Conservation (phyloP, 345 rosid species). For the Chamaenerion angustifolium region DNA sequence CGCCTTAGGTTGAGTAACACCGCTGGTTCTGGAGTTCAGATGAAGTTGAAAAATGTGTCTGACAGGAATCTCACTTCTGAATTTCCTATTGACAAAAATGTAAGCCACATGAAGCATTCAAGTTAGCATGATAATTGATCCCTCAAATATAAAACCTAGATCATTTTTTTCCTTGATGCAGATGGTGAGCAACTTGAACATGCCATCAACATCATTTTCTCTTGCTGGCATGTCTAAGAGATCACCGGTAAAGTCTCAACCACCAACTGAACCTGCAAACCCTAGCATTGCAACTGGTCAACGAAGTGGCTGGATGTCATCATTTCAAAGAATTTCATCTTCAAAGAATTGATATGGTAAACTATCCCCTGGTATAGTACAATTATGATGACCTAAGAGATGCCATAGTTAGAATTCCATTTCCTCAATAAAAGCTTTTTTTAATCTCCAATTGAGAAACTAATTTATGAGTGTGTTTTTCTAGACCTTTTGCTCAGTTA, state of each 20-base stretch:
- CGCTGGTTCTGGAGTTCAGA: slow-evolving; percentile 33
- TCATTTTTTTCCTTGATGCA: slow-evolving; percentile 14
- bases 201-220: slow-evolving; percentile 45
- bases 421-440: too few relatives aligned
- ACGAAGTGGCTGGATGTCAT: slow-evolving; percentile 1
- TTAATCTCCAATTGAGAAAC: too few relatives aligned
- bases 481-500: too few relatives aligned
- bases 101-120: slow-evolving; percentile 18
- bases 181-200: slow-evolving; percentile 27
- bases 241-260: slow-evolving; percentile 30
- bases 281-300: slow-evolving; percentile 3
- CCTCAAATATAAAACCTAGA: neutral
- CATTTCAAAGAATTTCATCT: slow-evolving; percentile 2
- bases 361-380: neutral
- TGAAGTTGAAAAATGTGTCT: slow-evolving; percentile 41
- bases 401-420: too few relatives aligned
- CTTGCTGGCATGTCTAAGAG: slow-evolving; percentile 55
- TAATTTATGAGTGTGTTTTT: too few relatives aligned
- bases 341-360: slow-evolving; percentile 1
- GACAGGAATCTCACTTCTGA: slow-evolving; percentile 45
- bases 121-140: neutral
- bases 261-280: slow-evolving; percentile 39
- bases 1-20: slow-evolving; percentile 27
- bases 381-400: too few relatives aligned
- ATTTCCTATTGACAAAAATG: slow-evolving; percentile 45